Conservation (phyloP, 768 basidiomycete species). For the Leccinum disarticulatum region DNA sequence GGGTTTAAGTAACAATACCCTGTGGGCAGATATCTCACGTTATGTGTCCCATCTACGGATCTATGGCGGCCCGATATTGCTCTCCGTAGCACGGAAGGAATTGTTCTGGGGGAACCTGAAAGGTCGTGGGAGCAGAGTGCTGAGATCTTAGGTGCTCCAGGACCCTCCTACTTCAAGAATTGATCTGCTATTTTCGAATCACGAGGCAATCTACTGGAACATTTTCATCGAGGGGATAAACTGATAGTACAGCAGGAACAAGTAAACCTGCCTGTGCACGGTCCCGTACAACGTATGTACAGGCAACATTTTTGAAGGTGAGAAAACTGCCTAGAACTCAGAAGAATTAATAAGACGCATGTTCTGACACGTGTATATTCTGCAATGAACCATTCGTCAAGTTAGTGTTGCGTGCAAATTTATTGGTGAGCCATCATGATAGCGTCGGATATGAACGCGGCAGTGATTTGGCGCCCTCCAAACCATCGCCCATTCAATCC, state of each 20-base stretch:
- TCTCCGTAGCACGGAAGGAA: neutral
- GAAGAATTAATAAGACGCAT: conserved; percentile 30
- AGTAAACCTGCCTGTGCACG: conserved; percentile 41
- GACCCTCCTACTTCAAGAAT: conserved; percentile 18
- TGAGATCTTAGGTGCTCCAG: conserved; percentile 5
- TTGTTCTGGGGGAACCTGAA: neutral
- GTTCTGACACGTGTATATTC: conserved; percentile 24
- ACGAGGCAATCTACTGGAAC: conserved; percentile 34
- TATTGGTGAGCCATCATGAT: conserved; percentile 92
- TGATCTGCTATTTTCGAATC: conserved; percentile 22
- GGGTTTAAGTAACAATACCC: conserved; percentile 3
- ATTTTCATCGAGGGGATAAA: conserved; percentile 35
- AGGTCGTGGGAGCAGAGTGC: conserved; percentile 3
- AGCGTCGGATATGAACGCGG: conserved; percentile 87
- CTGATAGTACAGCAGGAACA: conserved; percentile 29
- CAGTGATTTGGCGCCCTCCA: conserved; percentile 86
- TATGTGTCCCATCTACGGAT: conserved; percentile 8
- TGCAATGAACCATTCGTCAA: conserved; percentile 29
- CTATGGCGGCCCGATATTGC: neutral
- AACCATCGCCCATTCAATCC: conserved; percentile 98
- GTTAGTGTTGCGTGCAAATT: conserved; percentile 25
- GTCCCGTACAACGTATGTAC: conserved; percentile 33
- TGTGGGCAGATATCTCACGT: neutral
- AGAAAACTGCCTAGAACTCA: conserved; percentile 32
- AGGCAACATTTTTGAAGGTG: conserved; percentile 30